Percentiles rank a stretch among this genome's conserved stretches.
Evolutionary conservation across 2,329 filamentous ascomycete genomes (phyloP).

Genomic region (Colletotrichum australisinense): DNA sequence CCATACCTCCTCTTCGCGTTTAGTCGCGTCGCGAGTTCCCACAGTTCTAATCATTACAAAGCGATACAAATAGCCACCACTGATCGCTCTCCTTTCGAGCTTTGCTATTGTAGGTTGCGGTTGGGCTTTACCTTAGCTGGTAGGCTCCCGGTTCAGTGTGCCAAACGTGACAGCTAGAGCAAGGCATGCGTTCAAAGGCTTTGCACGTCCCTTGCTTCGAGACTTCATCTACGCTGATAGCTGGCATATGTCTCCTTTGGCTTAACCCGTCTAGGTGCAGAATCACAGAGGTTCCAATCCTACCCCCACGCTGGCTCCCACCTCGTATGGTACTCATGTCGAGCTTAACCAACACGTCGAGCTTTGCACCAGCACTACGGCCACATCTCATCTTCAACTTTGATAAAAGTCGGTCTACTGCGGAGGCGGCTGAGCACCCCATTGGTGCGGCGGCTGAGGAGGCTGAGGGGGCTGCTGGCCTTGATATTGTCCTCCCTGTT

Average conservation of each 20-base stretch:
- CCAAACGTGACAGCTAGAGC: conserved; percentile 3
- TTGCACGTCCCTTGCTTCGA: conserved; percentile 5
- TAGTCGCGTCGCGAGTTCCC: background rate
- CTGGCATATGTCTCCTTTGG: background rate
- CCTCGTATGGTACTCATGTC: background rate
- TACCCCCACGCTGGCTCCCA: background rate
- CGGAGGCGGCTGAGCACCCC: conserved; percentile 31
- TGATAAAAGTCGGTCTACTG: background rate
- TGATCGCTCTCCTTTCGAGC: background rate
- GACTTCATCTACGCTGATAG: conserved; percentile 1
- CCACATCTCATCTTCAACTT: background rate
- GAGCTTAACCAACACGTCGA: background rate
- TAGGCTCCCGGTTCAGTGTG: background rate
- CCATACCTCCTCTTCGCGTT: background rate
- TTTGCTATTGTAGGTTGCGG: background rate
- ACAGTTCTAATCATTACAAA: background rate
- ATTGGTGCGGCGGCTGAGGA: conserved; percentile 37
- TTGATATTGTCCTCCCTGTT: conserved; percentile 36
- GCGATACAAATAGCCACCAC: background rate
- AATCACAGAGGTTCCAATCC: background rate
- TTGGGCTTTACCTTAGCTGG: background rate
- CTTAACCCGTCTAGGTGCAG: background rate
- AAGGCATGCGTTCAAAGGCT: conserved; percentile 16
- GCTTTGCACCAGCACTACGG: background rate
- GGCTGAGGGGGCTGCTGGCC: conserved; percentile 43